Conservation (phyloP, 139 green algal genomes). For the Nannochloris sp. region DNA sequence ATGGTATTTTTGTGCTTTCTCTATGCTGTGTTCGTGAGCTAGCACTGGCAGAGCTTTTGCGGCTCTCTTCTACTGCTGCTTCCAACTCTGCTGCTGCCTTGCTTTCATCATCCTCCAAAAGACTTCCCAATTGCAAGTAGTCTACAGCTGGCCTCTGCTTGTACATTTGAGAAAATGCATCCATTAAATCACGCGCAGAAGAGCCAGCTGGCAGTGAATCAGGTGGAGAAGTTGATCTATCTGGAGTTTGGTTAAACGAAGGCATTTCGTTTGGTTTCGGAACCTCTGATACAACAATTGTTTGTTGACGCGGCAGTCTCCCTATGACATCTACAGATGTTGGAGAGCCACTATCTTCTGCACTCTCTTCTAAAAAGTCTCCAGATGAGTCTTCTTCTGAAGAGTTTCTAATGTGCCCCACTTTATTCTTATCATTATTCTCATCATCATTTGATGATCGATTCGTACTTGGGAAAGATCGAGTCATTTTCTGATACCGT, state of each 20-base stretch:
- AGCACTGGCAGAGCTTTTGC: neutral
- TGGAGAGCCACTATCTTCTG: no score
- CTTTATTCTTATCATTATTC: neutral
- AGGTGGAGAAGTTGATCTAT: neutral
- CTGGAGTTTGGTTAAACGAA: no score
- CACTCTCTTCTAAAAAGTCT: no score
- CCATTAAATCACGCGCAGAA: slow-evolving; percentile 24
- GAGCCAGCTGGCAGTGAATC: slow-evolving; percentile 1
- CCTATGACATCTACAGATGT: no score
- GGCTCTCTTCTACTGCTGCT: slow-evolving; percentile 3
- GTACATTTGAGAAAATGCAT: slow-evolving; percentile 30
- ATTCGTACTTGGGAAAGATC: neutral
- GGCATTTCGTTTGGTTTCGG: neutral
- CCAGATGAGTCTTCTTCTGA: no score
- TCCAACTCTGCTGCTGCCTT: slow-evolving; percentile 6
- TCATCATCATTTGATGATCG: neutral
- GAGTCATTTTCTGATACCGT: neutral
- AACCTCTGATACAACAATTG: neutral
- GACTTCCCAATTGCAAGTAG: slow-evolving; percentile 8
- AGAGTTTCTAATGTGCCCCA: neutral
- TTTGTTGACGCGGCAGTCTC: neutral
- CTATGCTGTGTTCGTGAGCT: neutral
- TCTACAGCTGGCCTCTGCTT: slow-evolving; percentile 18
- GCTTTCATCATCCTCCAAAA: slow-evolving; percentile 8
- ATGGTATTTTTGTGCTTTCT: neutral